These are phyloP conservation scores for Botryotinia globosa DNA, from an alignment of 2,329 filamentous ascomycete species.

Conservation along the genomic window DNA sequence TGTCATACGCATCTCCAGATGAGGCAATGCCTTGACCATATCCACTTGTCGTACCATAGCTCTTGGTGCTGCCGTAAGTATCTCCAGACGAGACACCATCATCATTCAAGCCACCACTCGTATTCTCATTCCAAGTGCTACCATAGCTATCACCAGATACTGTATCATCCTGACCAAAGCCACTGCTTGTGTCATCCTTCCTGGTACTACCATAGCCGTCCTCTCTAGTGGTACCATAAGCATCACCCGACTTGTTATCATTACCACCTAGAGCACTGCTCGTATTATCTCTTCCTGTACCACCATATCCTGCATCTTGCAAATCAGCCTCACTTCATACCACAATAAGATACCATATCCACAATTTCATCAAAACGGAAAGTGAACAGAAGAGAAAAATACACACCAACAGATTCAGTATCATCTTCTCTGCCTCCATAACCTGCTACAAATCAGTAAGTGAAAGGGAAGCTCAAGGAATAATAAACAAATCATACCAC, in stretches of 20 bases:
- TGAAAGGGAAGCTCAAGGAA: neutral
- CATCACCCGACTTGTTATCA: neutral
- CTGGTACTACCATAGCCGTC: neutral
- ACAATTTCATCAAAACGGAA: neutral
- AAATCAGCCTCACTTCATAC: neutral
- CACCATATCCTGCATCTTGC: neutral
- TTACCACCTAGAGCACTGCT: neutral
- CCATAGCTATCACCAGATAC: neutral
- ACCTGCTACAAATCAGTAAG: neutral
- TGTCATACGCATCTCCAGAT: neutral
- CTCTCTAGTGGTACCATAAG: neutral
- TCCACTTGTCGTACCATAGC: neutral
- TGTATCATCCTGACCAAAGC: neutral
- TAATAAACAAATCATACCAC: neutral
- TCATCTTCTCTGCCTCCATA: neutral
- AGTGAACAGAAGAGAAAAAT: neutral
- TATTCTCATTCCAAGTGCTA: neutral
- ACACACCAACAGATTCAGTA: constrained; percentile 11
- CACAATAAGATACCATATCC: neutral
- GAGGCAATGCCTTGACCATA: neutral
- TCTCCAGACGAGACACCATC: neutral
- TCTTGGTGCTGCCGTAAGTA: neutral
- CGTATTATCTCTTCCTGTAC: neutral
- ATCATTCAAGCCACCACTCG: neutral
- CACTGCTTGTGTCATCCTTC: neutral